These are phyloP conservation scores for Hanseniaspora singularis DNA, from an alignment of 805 yeast species.

Conservation along the genomic window DNA sequence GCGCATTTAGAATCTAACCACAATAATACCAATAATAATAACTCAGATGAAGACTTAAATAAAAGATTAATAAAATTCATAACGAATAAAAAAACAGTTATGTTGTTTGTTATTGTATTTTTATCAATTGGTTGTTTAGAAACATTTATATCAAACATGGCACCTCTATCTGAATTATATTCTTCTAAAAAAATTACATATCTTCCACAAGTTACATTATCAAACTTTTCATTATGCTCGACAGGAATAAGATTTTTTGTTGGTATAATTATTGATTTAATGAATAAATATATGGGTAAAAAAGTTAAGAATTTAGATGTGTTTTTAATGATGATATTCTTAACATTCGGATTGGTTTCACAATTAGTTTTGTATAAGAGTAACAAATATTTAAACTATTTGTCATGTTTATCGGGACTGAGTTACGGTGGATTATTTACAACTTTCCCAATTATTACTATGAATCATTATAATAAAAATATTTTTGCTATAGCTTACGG, in stretches of 20 bases:
- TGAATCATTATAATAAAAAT: slow-evolving; percentile 78
- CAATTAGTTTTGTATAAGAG: slow-evolving; percentile 27
- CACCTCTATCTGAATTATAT: slow-evolving; percentile 45
- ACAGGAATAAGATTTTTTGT: slow-evolving; percentile 55
- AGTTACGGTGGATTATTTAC: slow-evolving; percentile 80
- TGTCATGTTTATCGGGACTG: slow-evolving; percentile 49
- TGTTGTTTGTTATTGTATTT: slow-evolving; percentile 51
- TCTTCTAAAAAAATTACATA: slow-evolving; percentile 1
- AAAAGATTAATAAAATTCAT: slow-evolving; percentile 18
- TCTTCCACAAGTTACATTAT: slow-evolving; percentile 20
- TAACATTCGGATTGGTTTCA: slow-evolving; percentile 30
- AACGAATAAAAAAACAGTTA: slow-evolving; percentile 17
- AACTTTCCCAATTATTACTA: slow-evolving; percentile 69
- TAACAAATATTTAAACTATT: slow-evolving; percentile 20
- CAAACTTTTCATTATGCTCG: slow-evolving; percentile 31
- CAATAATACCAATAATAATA: neutral
- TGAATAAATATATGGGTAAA: slow-evolving; percentile 24
- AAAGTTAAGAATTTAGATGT: slow-evolving; percentile 24
- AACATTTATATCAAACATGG: slow-evolving; percentile 72
- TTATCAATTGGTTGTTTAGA: slow-evolving; percentile 74
- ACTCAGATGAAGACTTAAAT: neutral
- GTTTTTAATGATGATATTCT: slow-evolving; percentile 26
- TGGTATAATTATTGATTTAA: slow-evolving; percentile 58
- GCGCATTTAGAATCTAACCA: neutral
- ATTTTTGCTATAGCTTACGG: slow-evolving; percentile 92